Conservation (phyloP, 345 rosid species). For the Nephelium lappaceum region DNA sequence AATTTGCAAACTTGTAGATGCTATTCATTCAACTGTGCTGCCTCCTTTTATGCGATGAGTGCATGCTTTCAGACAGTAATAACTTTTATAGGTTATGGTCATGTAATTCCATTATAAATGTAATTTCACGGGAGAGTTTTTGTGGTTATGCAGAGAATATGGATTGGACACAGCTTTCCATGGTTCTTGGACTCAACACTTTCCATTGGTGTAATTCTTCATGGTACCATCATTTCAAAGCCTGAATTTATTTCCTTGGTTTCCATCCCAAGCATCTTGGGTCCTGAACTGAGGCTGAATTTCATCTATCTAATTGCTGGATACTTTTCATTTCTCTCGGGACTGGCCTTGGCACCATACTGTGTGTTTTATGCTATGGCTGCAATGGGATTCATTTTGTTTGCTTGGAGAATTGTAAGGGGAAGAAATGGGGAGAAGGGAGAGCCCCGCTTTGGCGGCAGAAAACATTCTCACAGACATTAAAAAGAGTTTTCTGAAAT, state of each 20-base stretch:
- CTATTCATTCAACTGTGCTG: not conserved
- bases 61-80: not conserved
- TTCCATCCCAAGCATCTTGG: constrained; percentile 46
- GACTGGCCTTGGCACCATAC: constrained; percentile 78
- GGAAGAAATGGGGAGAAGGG: constrained; percentile 51
- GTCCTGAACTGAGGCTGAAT: constrained; percentile 53
- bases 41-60: not conserved
- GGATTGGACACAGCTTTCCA: constrained; percentile 75
- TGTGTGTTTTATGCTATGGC: constrained; percentile 79
- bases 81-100: not conserved
- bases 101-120: not conserved
- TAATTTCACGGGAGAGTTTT: not conserved
- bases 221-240: constrained; percentile 58
- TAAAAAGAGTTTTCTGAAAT: constrained; percentile 27
- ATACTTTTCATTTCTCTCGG: constrained; percentile 66
- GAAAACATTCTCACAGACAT: constrained; percentile 82
- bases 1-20: not conserved
- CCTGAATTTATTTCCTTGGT: constrained; percentile 60
- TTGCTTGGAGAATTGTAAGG: constrained; percentile 50
- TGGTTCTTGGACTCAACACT: constrained; percentile 80
- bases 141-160: constrained; percentile 67
- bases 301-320: constrained; percentile 66
- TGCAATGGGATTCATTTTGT: constrained; percentile 60
- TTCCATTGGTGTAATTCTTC: constrained; percentile 69
- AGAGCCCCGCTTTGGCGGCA: constrained; percentile 54